These are phyloP conservation scores for Debaryomyces coudertii DNA, from an alignment of 1,139 yeast species.

Conservation along the genomic window DNA sequence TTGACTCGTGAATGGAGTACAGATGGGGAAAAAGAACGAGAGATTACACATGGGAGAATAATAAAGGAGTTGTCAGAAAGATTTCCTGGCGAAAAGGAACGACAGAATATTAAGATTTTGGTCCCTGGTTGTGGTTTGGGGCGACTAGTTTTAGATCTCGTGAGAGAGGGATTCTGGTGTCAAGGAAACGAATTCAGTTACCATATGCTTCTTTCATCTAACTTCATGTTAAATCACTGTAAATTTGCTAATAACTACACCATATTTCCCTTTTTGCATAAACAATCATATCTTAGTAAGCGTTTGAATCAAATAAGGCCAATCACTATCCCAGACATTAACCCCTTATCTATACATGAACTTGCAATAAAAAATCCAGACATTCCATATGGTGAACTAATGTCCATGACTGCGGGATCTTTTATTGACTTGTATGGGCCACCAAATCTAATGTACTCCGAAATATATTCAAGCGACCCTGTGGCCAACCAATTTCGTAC, in stretches of 20 bases:
- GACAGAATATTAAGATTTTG: constrained; percentile 52
- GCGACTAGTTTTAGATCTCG: constrained; percentile 73
- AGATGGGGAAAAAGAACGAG: constrained; percentile 61
- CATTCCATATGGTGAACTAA: constrained; percentile 52
- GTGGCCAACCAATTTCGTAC: constrained; percentile 46
- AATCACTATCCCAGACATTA: constrained; percentile 55
- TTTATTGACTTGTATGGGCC: constrained; percentile 79
- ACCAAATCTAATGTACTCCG: constrained; percentile 32
- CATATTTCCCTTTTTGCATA: constrained; percentile 59
- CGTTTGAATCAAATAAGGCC: constrained; percentile 53
- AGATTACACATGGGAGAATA: constrained; percentile 48
- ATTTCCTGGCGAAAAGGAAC: constrained; percentile 43
- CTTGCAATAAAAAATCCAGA: constrained; percentile 33
- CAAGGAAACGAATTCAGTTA: constrained; percentile 86
- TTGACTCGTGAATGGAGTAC: constrained; percentile 75
- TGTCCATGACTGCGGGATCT: constrained; percentile 83
- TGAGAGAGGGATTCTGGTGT: constrained; percentile 66
- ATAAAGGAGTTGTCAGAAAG: constrained; percentile 43
- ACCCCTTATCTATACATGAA: constrained; percentile 41
- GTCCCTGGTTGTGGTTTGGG: constrained; percentile 90
- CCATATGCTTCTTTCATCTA: constrained; percentile 76
- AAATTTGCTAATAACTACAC: constrained; percentile 38
- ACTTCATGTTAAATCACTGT: constrained; percentile 61
- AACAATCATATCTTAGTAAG: constrained; percentile 48
- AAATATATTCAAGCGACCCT: constrained; percentile 40